Conservation (phyloP, 805 yeast species). For the Tetrapisispora namnaoensis region DNA sequence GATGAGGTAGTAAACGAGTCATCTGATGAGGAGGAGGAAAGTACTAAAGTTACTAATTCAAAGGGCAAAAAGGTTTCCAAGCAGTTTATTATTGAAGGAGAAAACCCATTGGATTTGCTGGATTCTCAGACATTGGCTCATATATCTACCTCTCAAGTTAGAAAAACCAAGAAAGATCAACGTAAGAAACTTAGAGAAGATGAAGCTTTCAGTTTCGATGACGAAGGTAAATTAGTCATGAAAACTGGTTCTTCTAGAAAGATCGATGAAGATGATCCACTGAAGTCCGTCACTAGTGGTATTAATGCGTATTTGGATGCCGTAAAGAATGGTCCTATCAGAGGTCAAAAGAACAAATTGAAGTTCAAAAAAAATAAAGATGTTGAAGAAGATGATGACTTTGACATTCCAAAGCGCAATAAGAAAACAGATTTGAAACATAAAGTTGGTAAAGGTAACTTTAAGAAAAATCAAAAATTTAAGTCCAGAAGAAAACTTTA, state of each 20-base stretch:
- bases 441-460: conserved; percentile 17
- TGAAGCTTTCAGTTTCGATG: conserved; percentile 27
- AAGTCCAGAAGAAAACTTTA: conserved; percentile 23
- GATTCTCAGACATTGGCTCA: conserved; percentile 79
- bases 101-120: conserved; percentile 80
- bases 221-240: conserved; percentile 30
- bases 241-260: conserved; percentile 23
- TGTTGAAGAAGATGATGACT: conserved; percentile 44
- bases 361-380: conserved; percentile 65
- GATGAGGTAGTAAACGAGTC: conserved; percentile 85
- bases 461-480: conserved; percentile 21
- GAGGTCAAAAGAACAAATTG: conserved; percentile 87
- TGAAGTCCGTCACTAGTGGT: conserved; percentile 43
- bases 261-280: conserved; percentile 38
- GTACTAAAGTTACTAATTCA: conserved; percentile 34
- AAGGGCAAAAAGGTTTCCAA: conserved; percentile 26
- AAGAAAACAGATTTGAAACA: conserved; percentile 11
- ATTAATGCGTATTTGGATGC: conserved; percentile 92
- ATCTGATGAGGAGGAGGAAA: conserved; percentile 50
- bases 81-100: conserved; percentile 67
- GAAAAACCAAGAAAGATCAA: conserved; percentile 38
- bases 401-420: conserved; percentile 37
- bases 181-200: conserved; percentile 23
- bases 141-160: conserved; percentile 82
- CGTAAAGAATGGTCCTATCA: conserved; percentile 81